Percentiles rank a stretch among this genome's conserved stretches.
Evolutionary conservation across 345 rosid species (phyloP).

Genomic region (Lepidium sativum): DNA sequence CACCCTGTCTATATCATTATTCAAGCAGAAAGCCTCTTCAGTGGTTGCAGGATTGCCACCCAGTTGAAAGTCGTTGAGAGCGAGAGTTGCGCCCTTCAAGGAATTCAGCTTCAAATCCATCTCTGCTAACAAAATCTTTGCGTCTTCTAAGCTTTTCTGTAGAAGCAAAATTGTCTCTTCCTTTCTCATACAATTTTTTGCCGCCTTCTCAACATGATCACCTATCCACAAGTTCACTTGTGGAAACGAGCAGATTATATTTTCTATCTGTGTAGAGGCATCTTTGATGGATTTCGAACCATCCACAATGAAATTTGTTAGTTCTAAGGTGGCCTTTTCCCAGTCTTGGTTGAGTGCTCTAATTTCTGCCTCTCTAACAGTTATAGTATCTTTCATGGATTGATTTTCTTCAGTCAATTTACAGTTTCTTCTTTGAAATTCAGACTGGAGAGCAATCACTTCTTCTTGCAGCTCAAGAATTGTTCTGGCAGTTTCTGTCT

Average conservation of each 20-base stretch:
- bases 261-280: slow-evolving; percentile 62
- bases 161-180: slow-evolving; percentile 66
- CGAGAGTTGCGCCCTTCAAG: slow-evolving; percentile 61
- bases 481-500: slow-evolving; percentile 66
- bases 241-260: slow-evolving; percentile 62
- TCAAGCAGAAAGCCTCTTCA: slow-evolving; percentile 32
- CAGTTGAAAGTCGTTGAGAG: slow-evolving; percentile 45
- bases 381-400: slow-evolving; percentile 37
- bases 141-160: slow-evolving; percentile 79
- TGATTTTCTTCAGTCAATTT: slow-evolving; percentile 44
- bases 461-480: slow-evolving; percentile 84
- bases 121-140: slow-evolving; percentile 56
- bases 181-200: slow-evolving; percentile 64
- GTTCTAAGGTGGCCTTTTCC: slow-evolving; percentile 81
- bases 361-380: slow-evolving; percentile 56
- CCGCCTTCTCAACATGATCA: slow-evolving; percentile 71
- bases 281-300: slow-evolving; percentile 81
- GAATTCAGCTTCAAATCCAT: slow-evolving; percentile 69
- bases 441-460: slow-evolving; percentile 49
- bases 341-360: slow-evolving; percentile 46
- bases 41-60: slow-evolving; percentile 27
- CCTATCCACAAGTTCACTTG: slow-evolving; percentile 46
- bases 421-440: slow-evolving; percentile 46
- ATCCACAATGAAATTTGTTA: slow-evolving; percentile 68
- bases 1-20: slow-evolving; percentile 35